phyloP scores from a whole-genome alignment of 768 basidiomycete genomes.

The Phylloporus scabripes region DNA sequence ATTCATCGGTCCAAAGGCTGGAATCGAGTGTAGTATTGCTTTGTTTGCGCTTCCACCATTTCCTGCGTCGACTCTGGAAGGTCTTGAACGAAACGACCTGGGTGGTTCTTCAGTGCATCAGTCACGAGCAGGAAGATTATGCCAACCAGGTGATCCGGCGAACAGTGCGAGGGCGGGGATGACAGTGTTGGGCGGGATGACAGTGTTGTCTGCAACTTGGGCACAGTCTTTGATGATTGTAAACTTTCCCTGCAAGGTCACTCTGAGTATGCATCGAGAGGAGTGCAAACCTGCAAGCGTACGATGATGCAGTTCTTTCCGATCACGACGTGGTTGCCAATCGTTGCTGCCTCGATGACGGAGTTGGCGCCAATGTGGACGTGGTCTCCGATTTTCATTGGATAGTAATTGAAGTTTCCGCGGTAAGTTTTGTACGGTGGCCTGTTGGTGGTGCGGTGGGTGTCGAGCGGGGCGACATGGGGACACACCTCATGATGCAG shows the following conservation, averaged over 20 bases:
- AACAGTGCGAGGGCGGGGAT: slow-evolving; percentile 85
- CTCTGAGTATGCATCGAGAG: slow-evolving; percentile 1
- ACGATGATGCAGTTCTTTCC: slow-evolving; percentile 96
- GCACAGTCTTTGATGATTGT: slow-evolving; percentile 96
- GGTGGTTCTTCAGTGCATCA: slow-evolving; percentile 3
- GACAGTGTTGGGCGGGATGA: slow-evolving; percentile 88
- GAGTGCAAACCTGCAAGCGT: slow-evolving; percentile 24
- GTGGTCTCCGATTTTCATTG: slow-evolving; percentile 94
- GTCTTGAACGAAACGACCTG: slow-evolving; percentile 77
- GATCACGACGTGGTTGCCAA: slow-evolving; percentile 91
- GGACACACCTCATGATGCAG: slow-evolving; percentile 74
- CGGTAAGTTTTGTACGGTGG: slow-evolving; percentile 89
- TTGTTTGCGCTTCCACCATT: slow-evolving; percentile 78
- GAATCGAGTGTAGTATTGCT: slow-evolving; percentile 81
- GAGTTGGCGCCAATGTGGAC: slow-evolving; percentile 89
- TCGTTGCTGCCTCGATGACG: slow-evolving; percentile 90
- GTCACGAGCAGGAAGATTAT: not conserved
- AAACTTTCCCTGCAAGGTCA: slow-evolving; percentile 73
- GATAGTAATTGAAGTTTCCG: slow-evolving; percentile 93
- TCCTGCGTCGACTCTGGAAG: slow-evolving; percentile 95
- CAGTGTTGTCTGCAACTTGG: slow-evolving; percentile 81
- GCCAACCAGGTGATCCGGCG: slow-evolving; percentile 81
- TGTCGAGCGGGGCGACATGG: not conserved
- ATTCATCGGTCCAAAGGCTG: slow-evolving; percentile 47
- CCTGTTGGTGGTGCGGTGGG: slow-evolving; percentile 31